Percentiles rank a stretch among this genome's conserved stretches.
Conservation (phyloP, 176 grass and related monocot species). For the Coix lacrymajobi region DNA sequence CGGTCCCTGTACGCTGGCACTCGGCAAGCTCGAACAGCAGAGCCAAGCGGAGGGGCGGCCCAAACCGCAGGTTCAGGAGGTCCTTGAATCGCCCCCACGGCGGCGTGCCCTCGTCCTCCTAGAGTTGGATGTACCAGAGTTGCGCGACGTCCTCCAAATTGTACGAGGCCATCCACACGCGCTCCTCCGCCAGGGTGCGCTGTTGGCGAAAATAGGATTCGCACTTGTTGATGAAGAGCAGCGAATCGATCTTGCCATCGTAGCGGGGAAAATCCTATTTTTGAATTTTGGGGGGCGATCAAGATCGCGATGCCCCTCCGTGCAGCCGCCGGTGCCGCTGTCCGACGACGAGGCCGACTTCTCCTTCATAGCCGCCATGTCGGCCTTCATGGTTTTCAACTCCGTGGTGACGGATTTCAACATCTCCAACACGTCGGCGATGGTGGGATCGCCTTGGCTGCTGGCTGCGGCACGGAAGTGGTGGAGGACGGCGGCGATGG, state of each 20-base stretch:
- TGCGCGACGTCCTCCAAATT: neutral
- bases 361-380: too few relatives aligned
- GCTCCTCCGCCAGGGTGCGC: neutral
- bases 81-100: too few relatives aligned
- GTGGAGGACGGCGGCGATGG: neutral
- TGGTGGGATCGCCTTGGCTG: neutral
- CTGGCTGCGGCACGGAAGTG: neutral
- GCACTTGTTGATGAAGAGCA: neutral
- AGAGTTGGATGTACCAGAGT: neutral
- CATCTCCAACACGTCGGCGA: too few relatives aligned
- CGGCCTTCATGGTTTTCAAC: too few relatives aligned
- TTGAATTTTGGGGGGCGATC: neutral
- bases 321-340: too few relatives aligned
- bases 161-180: slow-evolving; percentile 1
- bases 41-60: too few relatives aligned
- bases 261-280: neutral
- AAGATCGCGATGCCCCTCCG: too few relatives aligned
- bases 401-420: neutral
- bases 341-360: too few relatives aligned
- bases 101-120: neutral
- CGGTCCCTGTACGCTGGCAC: too few relatives aligned
- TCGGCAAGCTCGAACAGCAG: too few relatives aligned
- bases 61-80: too few relatives aligned
- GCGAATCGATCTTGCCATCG: neutral
- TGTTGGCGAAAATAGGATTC: neutral